Evolutionary conservation across 2,329 filamentous ascomycete species (phyloP).

Genomic region (Rutstroemia sydowiana): DNA sequence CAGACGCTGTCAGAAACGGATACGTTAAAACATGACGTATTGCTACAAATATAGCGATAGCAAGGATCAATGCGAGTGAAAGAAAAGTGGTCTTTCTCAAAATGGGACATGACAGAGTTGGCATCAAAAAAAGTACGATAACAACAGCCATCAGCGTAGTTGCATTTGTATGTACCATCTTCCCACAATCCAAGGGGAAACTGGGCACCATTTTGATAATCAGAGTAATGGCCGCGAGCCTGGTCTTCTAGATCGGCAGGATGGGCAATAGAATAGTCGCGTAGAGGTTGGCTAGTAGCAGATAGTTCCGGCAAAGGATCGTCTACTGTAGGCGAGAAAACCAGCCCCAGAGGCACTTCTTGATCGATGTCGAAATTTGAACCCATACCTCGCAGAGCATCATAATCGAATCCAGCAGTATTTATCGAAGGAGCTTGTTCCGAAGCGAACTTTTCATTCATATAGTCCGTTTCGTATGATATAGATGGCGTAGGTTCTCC

Average conservation of each 20-base stretch:
- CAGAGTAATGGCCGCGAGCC: constrained; percentile 7
- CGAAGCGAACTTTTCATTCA: constrained; percentile 7
- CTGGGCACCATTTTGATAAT: constrained; percentile 18
- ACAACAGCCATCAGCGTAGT: constrained; percentile 18
- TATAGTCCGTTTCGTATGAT: constrained; percentile 9
- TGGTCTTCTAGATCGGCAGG: constrained; percentile 1
- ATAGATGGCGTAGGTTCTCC: too few species aligned
- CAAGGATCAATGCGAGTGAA: constrained; percentile 23
- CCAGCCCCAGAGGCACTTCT: not conserved
- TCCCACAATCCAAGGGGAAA: constrained; percentile 19
- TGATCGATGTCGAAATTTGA: not conserved
- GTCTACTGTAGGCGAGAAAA: constrained; percentile 10
- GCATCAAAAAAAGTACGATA: constrained; percentile 11
- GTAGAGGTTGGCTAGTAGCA: not conserved
- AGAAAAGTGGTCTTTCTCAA: constrained; percentile 21
- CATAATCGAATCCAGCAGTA: constrained; percentile 5
- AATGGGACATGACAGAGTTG: constrained; percentile 22
- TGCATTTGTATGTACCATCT: constrained; percentile 13
- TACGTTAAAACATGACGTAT: constrained; percentile 9
- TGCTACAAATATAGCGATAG: constrained; percentile 18
- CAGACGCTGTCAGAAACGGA: not conserved
- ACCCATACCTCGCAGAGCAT: constrained; percentile 21
- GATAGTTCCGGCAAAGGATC: constrained; percentile 10
- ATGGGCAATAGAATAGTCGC: constrained; percentile 1
- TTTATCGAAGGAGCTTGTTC: constrained; percentile 7